Conservation (phyloP, 768 basidiomycete genomes). For the Phylloporus rhodoxanthus region DNA sequence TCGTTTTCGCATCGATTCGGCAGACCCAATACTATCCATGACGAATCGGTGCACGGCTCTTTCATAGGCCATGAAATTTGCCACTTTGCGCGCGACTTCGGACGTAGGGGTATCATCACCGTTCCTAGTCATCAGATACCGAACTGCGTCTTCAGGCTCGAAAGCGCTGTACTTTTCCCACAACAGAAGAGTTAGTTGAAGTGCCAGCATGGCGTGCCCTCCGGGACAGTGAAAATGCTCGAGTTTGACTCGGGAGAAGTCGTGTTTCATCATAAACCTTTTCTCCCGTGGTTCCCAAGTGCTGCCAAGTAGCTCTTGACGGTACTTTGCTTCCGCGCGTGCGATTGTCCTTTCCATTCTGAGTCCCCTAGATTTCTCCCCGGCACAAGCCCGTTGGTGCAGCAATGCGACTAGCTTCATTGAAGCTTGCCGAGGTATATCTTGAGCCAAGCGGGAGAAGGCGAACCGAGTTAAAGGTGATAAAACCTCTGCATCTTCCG, state of each 20-base stretch:
- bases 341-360: conserved; percentile 23
- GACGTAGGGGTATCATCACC: conserved; percentile 26
- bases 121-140: conserved; percentile 32
- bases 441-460: conserved; percentile 27
- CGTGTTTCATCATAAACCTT: conserved; percentile 25
- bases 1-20: conserved; percentile 17
- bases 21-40: conserved; percentile 32
- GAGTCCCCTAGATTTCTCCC: conserved; percentile 22
- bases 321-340: conserved; percentile 17
- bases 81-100: conserved; percentile 26
- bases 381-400: conserved; percentile 20
- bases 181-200: conserved; percentile 38
- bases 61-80: conserved; percentile 33
- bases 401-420: conserved; percentile 27
- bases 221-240: conserved; percentile 31
- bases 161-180: conserved; percentile 36
- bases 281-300: conserved; percentile 25
- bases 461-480: conserved; percentile 26
- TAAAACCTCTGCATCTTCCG: conserved; percentile 39
- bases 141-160: conserved; percentile 40
- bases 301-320: conserved; percentile 14
- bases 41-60: conserved; percentile 38
- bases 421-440: conserved; percentile 27
- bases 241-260: conserved; percentile 27
- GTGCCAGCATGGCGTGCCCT: conserved; percentile 41